These are phyloP conservation scores for Turnera subulata DNA, from an alignment of 345 rosid genomes.

Conservation along the genomic window DNA sequence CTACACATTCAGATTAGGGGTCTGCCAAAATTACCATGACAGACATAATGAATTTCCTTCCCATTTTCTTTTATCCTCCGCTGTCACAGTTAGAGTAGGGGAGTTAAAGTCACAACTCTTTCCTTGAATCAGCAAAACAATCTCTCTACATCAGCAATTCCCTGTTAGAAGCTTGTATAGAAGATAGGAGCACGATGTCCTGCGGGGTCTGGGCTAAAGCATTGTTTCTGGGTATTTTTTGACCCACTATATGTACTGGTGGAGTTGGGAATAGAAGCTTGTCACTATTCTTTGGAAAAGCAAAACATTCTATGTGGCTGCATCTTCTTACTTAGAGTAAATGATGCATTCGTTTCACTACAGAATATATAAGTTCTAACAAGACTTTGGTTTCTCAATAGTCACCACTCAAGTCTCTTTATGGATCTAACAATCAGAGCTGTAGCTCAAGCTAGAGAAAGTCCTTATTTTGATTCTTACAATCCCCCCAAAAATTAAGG, in stretches of 20 bases:
- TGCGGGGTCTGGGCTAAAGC: conserved; percentile 10
- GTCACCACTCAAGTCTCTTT: no score
- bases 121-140: background rate
- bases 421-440: no score
- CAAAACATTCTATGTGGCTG: conserved; percentile 7
- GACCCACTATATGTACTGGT: background rate
- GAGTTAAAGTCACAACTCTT: conserved; percentile 1
- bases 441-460: no score
- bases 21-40: conserved; percentile 6
- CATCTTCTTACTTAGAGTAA: no score
- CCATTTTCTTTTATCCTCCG: background rate
- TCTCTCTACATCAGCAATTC: conserved; percentile 11
- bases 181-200: conserved; percentile 18
- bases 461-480: no score
- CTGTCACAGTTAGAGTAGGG: conserved; percentile 6
- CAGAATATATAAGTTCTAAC: no score
- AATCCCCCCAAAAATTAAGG: no score
- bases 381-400: no score
- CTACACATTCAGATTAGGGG: conserved; percentile 38
- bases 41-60: background rate
- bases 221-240: conserved; percentile 12
- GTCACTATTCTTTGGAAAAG: conserved; percentile 21
- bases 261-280: conserved; percentile 14
- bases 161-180: conserved; percentile 31
- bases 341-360: no score